A percentile compares a stretch with the other conserved stretches of the same genome.
phyloP scores from a whole-genome alignment of 2,329 filamentous ascomycete species.

The Stachybotrys chlorohalonatus region DNA sequence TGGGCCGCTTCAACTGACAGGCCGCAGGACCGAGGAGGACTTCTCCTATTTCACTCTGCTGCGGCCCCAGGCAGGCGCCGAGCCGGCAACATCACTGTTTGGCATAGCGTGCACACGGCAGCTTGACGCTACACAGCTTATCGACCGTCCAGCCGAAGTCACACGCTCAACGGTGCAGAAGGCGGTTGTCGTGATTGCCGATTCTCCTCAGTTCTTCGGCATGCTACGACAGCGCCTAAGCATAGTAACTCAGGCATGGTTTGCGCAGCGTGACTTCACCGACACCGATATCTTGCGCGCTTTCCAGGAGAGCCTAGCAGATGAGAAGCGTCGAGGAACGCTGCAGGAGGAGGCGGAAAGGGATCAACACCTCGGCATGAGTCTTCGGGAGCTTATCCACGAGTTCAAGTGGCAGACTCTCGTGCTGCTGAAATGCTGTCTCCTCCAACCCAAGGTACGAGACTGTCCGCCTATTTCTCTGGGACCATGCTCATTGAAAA shows the following conservation, averaged over 20 bases:
- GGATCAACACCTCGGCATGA: constrained; percentile 83
- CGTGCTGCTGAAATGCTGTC: constrained; percentile 84
- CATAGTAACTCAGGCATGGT: constrained; percentile 92
- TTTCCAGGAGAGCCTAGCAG: constrained; percentile 81
- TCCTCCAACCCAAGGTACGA: constrained; percentile 84
- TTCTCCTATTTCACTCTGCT: constrained; percentile 97
- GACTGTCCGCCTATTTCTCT: no score
- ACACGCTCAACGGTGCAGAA: constrained; percentile 98
- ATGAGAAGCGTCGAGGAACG: constrained; percentile 49
- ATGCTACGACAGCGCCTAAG: constrained; percentile 83
- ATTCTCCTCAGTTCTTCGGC: constrained; percentile 83
- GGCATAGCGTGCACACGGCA: constrained; percentile 94
- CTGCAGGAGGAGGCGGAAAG: constrained; percentile 60
- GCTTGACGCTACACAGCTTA: constrained; percentile 68
- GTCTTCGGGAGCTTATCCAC: constrained; percentile 81
- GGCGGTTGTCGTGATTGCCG: constrained; percentile 89
- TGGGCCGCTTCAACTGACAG: constrained; percentile 6
- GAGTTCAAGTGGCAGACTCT: constrained; percentile 94
- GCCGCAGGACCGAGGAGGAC: constrained; percentile 70
- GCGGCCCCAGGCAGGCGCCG: constrained; percentile 43
- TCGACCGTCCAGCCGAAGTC: constrained; percentile 75
- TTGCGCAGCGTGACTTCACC: constrained; percentile 85
- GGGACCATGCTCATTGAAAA: background rate
- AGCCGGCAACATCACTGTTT: constrained; percentile 74
- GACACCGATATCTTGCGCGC: constrained; percentile 82